These are phyloP conservation scores for Caloboletus firmus DNA, from an alignment of 1,284 basidiomycete genomes.

Conservation along the genomic window DNA sequence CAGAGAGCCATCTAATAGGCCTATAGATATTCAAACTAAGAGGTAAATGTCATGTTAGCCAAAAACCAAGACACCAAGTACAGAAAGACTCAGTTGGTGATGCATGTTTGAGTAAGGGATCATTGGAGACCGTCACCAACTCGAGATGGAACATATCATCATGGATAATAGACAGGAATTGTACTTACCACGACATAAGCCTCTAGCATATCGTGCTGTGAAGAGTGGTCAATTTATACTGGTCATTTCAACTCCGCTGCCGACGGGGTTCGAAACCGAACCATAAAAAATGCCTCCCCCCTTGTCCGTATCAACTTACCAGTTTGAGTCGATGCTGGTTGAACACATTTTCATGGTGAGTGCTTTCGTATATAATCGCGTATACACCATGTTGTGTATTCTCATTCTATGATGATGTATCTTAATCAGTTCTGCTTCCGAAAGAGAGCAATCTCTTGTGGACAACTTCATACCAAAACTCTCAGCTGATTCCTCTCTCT, in stretches of 20 bases:
- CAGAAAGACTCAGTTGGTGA: slow-evolving; percentile 66
- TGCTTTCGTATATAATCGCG: not conserved
- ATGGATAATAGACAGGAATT: slow-evolving; percentile 21
- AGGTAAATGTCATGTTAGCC: not conserved
- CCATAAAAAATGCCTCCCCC: not conserved
- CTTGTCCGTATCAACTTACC: not conserved
- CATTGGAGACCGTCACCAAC: slow-evolving; percentile 64
- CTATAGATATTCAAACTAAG: too few relatives aligned
- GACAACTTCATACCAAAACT: slow-evolving; percentile 63
- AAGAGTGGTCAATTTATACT: not conserved
- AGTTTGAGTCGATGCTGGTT: not conserved
- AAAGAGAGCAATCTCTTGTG: slow-evolving; percentile 70
- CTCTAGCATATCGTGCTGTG: not conserved
- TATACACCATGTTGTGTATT: not conserved
- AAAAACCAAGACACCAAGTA: slow-evolving; percentile 10
- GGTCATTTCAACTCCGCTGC: slow-evolving; percentile 10
- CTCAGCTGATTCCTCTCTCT: slow-evolving; percentile 46
- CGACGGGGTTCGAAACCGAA: slow-evolving; percentile 15
- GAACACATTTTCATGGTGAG: slow-evolving; percentile 6
- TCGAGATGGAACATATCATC: slow-evolving; percentile 70
- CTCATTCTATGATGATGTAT: slow-evolving; percentile 50
- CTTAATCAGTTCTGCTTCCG: slow-evolving; percentile 80
- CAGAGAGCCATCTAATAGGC: too few relatives aligned
- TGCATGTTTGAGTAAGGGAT: slow-evolving; percentile 77
- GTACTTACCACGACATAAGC: slow-evolving; percentile 21